Base-by-base conservation (phyloP, 495 filamentous ascomycete genomes). In the Penicillium cosmopolitanum region DNA sequence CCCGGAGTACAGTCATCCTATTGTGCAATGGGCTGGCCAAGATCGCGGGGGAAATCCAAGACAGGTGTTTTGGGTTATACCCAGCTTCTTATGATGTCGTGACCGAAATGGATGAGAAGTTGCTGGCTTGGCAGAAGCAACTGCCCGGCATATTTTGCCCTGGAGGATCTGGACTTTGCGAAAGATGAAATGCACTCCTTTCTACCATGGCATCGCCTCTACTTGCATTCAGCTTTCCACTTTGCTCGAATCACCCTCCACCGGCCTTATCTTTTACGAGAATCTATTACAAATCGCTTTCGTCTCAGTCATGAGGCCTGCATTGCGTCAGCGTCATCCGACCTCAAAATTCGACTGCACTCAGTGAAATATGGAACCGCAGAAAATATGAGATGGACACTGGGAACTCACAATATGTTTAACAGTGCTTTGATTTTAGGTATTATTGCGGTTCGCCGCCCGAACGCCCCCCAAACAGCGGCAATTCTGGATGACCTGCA, bases 381-480 rank as follows among this genome's bases (percentile, higher is more conserved):
- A n/a, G 60, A 58, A 38, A 62, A 62, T 43, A 62, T 62, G 60
- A 53, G 60, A 58, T 62, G 60, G 60, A 62, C 60, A 2, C 13
- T 62, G 21, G 60, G 60, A 10, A 62, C 60, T 12, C 60, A 62
- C 31, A 58, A 62, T 34, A 62, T 62, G 60, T 62, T 62, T 35
- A 62, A 62, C 43, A 62, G 60, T 43, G 60, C 60, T 10, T 58
- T 62, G 42, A 62, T 62, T 12, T 23, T 62, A 6, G 60, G 60
- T 2, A 62, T 62, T 16, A 62, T 62, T 33, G 60, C 60, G 0
- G 60, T 62, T 31, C 60, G 60, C 23, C 55, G 60, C 15, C 60
- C 60, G 1, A 48, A 58, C 35, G 55, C 50, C 2, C 60, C 60
- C 10, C 60, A 62, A 28, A 62, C 60, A 31, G 55, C 50, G n/a